These are phyloP conservation scores for Cordyceps farinosa DNA, from an alignment of 2,329 filamentous ascomycete genomes.

Conservation along the genomic window DNA sequence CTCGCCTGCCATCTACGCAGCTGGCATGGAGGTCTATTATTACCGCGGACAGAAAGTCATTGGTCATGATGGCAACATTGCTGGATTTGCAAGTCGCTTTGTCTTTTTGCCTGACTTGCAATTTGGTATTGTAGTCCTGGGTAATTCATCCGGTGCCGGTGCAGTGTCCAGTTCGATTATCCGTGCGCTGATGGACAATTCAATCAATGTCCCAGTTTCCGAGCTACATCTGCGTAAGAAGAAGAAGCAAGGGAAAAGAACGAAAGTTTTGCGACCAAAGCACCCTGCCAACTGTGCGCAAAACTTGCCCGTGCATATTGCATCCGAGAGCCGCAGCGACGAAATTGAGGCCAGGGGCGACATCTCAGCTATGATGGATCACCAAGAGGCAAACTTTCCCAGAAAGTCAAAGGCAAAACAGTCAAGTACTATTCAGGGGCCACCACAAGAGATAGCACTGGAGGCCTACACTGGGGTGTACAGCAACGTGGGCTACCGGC, in stretches of 20 bases:
- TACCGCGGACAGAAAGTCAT: slow-evolving; percentile 24
- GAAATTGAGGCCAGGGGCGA: not conserved
- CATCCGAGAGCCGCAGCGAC: not conserved
- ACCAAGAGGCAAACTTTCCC: not conserved
- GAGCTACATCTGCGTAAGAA: not conserved
- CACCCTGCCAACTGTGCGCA: not conserved
- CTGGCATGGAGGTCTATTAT: slow-evolving; percentile 25
- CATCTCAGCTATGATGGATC: not conserved
- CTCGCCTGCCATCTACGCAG: slow-evolving; percentile 20
- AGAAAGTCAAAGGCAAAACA: not conserved
- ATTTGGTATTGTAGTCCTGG: slow-evolving; percentile 27
- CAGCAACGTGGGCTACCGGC: slow-evolving; percentile 23
- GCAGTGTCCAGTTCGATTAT: slow-evolving; percentile 22
- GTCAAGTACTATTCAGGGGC: not conserved
- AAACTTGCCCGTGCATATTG: not conserved
- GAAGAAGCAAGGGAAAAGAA: not conserved
- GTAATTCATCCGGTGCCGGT: slow-evolving; percentile 22
- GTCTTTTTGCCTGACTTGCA: slow-evolving; percentile 26
- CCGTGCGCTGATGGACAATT: slow-evolving; percentile 22
- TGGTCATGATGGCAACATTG: slow-evolving; percentile 24
- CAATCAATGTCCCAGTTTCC: not conserved
- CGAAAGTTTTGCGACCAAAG: not conserved
- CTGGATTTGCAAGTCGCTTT: slow-evolving; percentile 26
- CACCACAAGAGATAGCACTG: not conserved
- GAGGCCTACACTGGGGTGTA: not conserved